A percentile compares a stretch with the other conserved stretches of the same genome.
These are phyloP conservation scores for Apiotrichum veenhuisii DNA, from an alignment of 1,284 basidiomycete species.

Conservation along the genomic window DNA sequence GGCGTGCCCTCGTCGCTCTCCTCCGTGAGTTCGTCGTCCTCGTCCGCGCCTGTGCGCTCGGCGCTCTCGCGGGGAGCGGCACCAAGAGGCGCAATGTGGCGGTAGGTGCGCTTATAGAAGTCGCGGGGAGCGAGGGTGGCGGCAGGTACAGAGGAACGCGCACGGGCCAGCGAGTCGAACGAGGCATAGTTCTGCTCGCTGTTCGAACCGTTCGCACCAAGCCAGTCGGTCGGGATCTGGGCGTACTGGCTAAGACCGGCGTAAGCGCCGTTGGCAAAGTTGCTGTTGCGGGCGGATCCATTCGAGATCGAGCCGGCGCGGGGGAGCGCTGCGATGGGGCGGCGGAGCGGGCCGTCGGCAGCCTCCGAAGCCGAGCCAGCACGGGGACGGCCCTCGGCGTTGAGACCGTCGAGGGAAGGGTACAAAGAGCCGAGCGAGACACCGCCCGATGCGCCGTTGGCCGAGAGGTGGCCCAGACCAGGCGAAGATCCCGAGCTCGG, in stretches of 20 bases:
- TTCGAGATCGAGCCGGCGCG: slow-evolving; percentile 25
- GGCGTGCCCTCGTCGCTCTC: slow-evolving; percentile 9
- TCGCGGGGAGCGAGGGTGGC: slow-evolving; percentile 37
- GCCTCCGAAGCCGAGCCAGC: slow-evolving; percentile 12
- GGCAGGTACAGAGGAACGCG: slow-evolving; percentile 24
- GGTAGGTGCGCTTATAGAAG: slow-evolving; percentile 46
- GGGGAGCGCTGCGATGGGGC: slow-evolving; percentile 23
- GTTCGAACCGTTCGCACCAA: not conserved
- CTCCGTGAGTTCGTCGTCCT: slow-evolving; percentile 18
- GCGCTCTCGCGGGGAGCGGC: slow-evolving; percentile 35
- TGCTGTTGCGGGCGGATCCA: slow-evolving; percentile 10
- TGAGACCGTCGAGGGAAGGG: slow-evolving; percentile 34
- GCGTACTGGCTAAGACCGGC: slow-evolving; percentile 21
- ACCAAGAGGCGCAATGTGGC: slow-evolving; percentile 45
- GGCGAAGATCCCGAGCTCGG: slow-evolving; percentile 17
- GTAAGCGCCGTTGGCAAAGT: slow-evolving; percentile 15
- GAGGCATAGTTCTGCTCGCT: slow-evolving; percentile 19
- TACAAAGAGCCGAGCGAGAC: slow-evolving; percentile 42
- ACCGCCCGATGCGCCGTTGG: slow-evolving; percentile 13
- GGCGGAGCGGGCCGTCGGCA: slow-evolving; percentile 3
- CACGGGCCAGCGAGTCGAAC: slow-evolving; percentile 39
- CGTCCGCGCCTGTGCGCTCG: slow-evolving; percentile 27
- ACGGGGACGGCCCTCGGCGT: slow-evolving; percentile 18
- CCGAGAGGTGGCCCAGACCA: not conserved
- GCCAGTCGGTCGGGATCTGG: slow-evolving; percentile 16